Conservation (phyloP, 2,329 filamentous ascomycete genomes). For the Diaporthe sp. region DNA sequence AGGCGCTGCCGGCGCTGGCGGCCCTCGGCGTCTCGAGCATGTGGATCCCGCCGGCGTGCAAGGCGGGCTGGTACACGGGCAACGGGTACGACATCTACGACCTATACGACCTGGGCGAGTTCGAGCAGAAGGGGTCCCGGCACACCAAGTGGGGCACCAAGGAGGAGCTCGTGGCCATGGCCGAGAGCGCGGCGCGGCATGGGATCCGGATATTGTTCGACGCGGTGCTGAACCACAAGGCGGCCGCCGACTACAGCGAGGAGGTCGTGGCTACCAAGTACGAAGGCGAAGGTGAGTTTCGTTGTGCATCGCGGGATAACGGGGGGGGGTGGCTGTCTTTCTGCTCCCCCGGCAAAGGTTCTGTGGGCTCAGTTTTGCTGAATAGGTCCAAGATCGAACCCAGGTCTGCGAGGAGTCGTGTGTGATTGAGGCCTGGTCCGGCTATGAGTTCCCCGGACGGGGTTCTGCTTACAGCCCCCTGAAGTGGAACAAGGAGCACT, state of each 20-base stretch:
- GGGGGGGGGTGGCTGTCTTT: too few relatives aligned
- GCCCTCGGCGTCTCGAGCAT: conserved; percentile 72
- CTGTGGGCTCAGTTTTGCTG: conserved; percentile 16
- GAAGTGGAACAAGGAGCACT: conserved; percentile 78
- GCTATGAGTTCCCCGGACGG: conserved; percentile 75
- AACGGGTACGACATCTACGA: conserved; percentile 80
- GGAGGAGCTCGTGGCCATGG: conserved; percentile 70
- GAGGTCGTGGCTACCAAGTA: conserved; percentile 72
- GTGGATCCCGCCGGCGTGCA: conserved; percentile 81
- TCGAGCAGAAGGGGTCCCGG: conserved; percentile 75
- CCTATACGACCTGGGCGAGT: conserved; percentile 79
- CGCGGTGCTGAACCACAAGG: conserved; percentile 80
- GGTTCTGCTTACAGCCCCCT: conserved; percentile 70
- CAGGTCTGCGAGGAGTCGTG: conserved; percentile 67
- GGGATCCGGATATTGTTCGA: conserved; percentile 76
- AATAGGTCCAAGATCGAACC: conserved; percentile 61
- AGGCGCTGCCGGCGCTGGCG: conserved; percentile 67
- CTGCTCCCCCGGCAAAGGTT: not conserved
- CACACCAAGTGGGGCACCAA: conserved; percentile 79
- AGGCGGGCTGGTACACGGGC: conserved; percentile 71
- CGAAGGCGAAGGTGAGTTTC: conserved; percentile 59
- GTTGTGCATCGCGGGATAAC: too few relatives aligned
- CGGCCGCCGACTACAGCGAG: conserved; percentile 75
- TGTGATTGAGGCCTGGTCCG: conserved; percentile 78
- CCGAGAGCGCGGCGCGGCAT: conserved; percentile 62